Evolutionary conservation across 192 early-diverging fungal genomes (phyloP), one percentile per base, ranked within the genome.

Genomic region (Backusella tuberculispora): DNA sequence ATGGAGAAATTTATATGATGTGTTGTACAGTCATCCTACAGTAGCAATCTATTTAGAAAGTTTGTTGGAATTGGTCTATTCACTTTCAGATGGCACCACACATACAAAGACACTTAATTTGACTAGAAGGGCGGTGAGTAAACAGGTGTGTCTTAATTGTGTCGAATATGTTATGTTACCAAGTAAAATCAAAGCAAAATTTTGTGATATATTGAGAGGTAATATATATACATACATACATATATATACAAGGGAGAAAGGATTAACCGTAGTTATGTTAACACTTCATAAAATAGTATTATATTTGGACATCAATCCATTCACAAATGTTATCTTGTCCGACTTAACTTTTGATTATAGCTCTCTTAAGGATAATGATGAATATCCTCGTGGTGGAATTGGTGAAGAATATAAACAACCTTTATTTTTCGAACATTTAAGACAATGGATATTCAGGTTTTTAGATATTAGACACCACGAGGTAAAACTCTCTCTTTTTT

Each of bases 121-220:
- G 6, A 48, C 60, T 0, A 48, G 68, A n/a, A n/a, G 40, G 8
- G 40, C 17, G 14, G 56, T 76, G 41, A 47, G 67, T 21, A 34
- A 76, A 45, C 40, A 68, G 38, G 68, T 70, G 1, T 76, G 74
- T 50, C 40, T 76, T 10, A 70, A 76, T 26, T 76, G 67, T 40
- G 6, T 76, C 10, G 74, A 68, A 5, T 69, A 63, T 37, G 9
- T 70, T 9, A 63, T 44, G 38, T 37, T 76, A 6, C 74, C 74
- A 4, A 45, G 66, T 34, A 46, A 70, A 26, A 76, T 76, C 3
- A 68, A 68, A 26, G 74, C 74, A 6, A 43, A 17, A 15, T 76
- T 76, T n/a, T 70, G 74, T 50, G 46, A 76, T 76, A 24, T 76
- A 53, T 38, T 76, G 13, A 50, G 74, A 76, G 74, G 74, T 76